Percentiles rank a stretch among this genome's conserved stretches.
These are phyloP conservation scores for Aureobasidium sp. DNA, from an alignment of 2,329 filamentous ascomycete species.

Conservation along the genomic window DNA sequence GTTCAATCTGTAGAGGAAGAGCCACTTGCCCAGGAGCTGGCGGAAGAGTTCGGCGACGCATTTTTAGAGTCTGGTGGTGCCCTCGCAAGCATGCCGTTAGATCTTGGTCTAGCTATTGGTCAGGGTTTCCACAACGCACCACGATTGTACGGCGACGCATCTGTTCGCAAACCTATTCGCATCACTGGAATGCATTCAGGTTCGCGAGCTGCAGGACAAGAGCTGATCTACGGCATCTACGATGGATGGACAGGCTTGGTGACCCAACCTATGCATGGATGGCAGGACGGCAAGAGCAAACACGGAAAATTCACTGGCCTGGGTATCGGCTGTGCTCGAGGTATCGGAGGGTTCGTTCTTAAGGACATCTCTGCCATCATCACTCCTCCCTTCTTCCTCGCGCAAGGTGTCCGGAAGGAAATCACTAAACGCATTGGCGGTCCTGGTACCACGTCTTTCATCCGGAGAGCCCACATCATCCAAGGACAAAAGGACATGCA, in stretches of 20 bases:
- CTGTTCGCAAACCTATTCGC: slow-evolving; percentile 66
- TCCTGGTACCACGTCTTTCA: slow-evolving; percentile 21
- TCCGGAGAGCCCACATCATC: slow-evolving; percentile 25
- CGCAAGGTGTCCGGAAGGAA: slow-evolving; percentile 74
- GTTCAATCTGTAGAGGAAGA: slow-evolving; percentile 22
- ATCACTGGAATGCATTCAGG: slow-evolving; percentile 71
- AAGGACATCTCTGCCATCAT: slow-evolving; percentile 64
- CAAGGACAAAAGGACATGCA: slow-evolving; percentile 24
- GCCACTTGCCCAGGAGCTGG: slow-evolving; percentile 28
- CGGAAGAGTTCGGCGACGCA: slow-evolving; percentile 56
- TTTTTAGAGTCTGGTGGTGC: slow-evolving; percentile 64
- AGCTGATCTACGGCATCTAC: slow-evolving; percentile 52
- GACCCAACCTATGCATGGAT: slow-evolving; percentile 65
- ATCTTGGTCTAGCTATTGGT: slow-evolving; percentile 72
- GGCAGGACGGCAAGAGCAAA: slow-evolving; percentile 40
- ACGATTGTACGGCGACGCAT: slow-evolving; percentile 74
- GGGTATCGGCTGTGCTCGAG: slow-evolving; percentile 61
- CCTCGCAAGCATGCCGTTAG: slow-evolving; percentile 72
- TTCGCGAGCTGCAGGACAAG: slow-evolving; percentile 65
- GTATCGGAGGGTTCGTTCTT: slow-evolving; percentile 68
- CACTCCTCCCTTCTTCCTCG: slow-evolving; percentile 67
- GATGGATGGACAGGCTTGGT: slow-evolving; percentile 75
- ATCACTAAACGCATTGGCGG: slow-evolving; percentile 46
- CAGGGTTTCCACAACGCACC: slow-evolving; percentile 86
- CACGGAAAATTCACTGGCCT: slow-evolving; percentile 24